Evolutionary conservation across 1,139 yeast genomes (phyloP).

Genomic region (Maudiozyma humilis): DNA sequence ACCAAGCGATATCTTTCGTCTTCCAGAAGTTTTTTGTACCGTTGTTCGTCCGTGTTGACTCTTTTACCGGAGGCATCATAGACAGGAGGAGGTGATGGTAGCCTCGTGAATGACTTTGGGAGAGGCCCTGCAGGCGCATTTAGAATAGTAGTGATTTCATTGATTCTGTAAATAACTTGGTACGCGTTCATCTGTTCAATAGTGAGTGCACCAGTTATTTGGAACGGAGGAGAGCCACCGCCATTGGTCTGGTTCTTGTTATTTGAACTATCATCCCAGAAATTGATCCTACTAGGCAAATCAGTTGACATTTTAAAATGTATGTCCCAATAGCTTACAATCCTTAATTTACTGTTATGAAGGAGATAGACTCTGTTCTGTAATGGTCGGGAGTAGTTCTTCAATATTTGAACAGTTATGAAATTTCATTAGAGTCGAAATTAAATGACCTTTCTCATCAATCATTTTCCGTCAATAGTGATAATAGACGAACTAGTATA

Average conservation of each 20-base stretch:
- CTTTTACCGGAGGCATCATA: constrained; percentile 80
- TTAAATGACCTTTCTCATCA: too few relatives aligned
- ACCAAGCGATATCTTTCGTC: constrained; percentile 73
- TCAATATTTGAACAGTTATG: too few relatives aligned
- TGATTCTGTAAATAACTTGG: constrained; percentile 65
- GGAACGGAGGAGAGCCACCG: constrained; percentile 32
- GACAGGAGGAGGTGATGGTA: constrained; percentile 89
- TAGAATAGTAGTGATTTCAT: constrained; percentile 61
- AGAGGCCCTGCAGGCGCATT: constrained; percentile 35
- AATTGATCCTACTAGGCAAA: constrained; percentile 5
- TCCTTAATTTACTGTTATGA: too few relatives aligned
- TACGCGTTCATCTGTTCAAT: constrained; percentile 82
- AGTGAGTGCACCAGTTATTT: constrained; percentile 50
- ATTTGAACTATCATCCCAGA: constrained; percentile 12
- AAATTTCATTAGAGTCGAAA: neutral
- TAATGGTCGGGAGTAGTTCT: neutral
- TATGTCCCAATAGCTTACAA: too few relatives aligned
- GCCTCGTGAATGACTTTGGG: constrained; percentile 37
- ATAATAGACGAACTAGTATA: too few relatives aligned
- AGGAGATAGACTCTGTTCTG: too few relatives aligned
- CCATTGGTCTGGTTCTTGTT: neutral
- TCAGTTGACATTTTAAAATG: neutral
- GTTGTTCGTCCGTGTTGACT: constrained; percentile 69
- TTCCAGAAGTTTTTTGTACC: constrained; percentile 56
- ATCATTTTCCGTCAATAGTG: too few relatives aligned